These are phyloP conservation scores for Pyrenochaeta sp. DNA, from an alignment of 2,329 filamentous ascomycete genomes.

Conservation along the genomic window DNA sequence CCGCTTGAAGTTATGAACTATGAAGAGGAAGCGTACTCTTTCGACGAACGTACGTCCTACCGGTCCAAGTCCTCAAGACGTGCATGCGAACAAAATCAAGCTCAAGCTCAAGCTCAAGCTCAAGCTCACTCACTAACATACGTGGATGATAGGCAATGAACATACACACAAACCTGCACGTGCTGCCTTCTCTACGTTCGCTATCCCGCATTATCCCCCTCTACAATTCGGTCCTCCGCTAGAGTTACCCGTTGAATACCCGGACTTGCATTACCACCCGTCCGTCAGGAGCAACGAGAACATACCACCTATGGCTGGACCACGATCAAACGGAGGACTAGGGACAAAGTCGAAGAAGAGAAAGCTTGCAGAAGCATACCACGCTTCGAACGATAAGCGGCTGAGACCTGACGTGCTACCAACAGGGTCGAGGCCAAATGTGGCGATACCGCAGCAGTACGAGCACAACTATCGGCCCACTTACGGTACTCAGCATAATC, in stretches of 20 bases:
- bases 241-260: background rate
- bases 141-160: background rate
- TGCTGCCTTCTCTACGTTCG: background rate
- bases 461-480: background rate
- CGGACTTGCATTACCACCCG: background rate
- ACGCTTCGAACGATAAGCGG: background rate
- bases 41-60: background rate
- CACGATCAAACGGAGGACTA: background rate
- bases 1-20: background rate
- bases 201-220: constrained; percentile 1
- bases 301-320: background rate
- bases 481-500: constrained; percentile 20
- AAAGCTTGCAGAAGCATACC: constrained; percentile 4
- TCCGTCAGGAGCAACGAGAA: constrained; percentile 4
- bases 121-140: background rate
- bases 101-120: background rate
- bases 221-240: background rate
- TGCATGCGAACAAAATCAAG: background rate
- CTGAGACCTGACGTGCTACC: background rate
- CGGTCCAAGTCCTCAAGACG: background rate
- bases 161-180: background rate
- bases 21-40: background rate
- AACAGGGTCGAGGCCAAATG: background rate
- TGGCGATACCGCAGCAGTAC: background rate
- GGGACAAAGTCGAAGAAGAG: constrained; percentile 17